Percentiles rank a stretch among this genome's conserved stretches.
Conservation (phyloP, 768 basidiomycete genomes). For the Rhodotorula graminis region DNA sequence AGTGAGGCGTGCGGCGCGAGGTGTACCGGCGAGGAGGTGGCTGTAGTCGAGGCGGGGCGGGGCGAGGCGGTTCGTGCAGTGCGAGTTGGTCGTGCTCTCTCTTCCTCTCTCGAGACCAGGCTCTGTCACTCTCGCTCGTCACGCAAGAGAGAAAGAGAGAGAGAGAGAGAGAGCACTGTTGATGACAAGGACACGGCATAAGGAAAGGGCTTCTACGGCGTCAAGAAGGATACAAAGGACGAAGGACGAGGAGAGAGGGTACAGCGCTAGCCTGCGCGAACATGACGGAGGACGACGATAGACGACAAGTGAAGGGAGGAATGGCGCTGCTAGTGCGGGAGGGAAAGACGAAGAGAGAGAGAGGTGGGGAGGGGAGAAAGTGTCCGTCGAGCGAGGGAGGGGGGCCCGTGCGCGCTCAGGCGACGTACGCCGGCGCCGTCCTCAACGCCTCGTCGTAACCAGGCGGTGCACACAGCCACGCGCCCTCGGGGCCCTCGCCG, state of each 20-base stretch:
- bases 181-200: too few relatives aligned
- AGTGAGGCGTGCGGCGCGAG: neutral
- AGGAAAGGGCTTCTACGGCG: too few relatives aligned
- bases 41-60: too few relatives aligned
- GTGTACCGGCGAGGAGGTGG: too few relatives aligned
- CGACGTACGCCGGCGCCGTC: conserved; percentile 36
- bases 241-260: neutral
- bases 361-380: neutral
- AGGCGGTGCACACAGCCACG: conserved; percentile 41
- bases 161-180: too few relatives aligned
- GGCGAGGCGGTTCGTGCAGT: too few relatives aligned
- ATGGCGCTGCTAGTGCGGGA: neutral
- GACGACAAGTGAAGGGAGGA: too few relatives aligned
- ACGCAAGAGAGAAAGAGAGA: too few relatives aligned
- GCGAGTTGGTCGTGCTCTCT: too few relatives aligned
- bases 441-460: conserved; percentile 36
- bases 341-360: neutral
- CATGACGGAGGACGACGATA: neutral
- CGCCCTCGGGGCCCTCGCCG: conserved; percentile 39
- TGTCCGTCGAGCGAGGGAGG: too few relatives aligned
- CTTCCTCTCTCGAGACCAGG: too few relatives aligned
- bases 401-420: conserved; percentile 5
- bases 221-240: neutral
- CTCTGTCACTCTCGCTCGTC: too few relatives aligned
- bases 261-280: neutral